Base-by-base conservation (phyloP, 352 stramenopile species). In the Phytophthora pisi region DNA sequence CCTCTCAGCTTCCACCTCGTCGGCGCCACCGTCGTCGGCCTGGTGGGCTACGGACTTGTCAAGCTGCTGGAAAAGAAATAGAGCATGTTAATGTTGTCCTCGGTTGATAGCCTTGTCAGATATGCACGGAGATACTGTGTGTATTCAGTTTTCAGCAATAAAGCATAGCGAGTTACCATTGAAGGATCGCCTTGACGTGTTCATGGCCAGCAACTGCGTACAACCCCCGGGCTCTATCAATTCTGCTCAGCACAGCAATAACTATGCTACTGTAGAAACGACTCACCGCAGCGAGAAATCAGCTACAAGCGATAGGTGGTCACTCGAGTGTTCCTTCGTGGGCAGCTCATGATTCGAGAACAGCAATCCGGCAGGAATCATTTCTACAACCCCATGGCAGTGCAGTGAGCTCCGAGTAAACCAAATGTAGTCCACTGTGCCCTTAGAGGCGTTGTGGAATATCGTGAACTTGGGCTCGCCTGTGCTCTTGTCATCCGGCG, bases 401-500 rank as follows among this genome's bases (percentile, higher is more conserved):
- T 82, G 74, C 26, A 89, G 23, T 7, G 75, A 78, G 56, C 68
- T 70, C 1, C 38, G 63, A 26, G 81, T 79, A 70, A 77, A 90
- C 84, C 84, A 92, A 42, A 92, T 78, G 70, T 92, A 92, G 75
- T 92, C 84, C 30, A 92, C 84, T 5, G 84, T 72, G 24, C 57
- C 67, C 46, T 90, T 90, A 40, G 75, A 80, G 38, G 72, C 68
- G 15, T 69, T 78, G 61, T 92, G 84, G 64, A 89, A 90, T 30
- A 81, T 89, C 57, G 84, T 92, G 51, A 88, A 90, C 71, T 89
- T 88, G 13, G 84, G 84, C 50, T 92, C 84, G 16, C 84, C 84
- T 4, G 81, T 92, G 57, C 72, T 79, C 3, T 46, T 24, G 8
- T 70, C 49, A 42, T 80, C 79, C 2, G 84, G 84, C 10, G 51